A percentile compares a stretch with the other conserved stretches of the same genome.
phyloP scores from a whole-genome alignment of 164 flowering plant species.

The Aristolochia californica region DNA sequence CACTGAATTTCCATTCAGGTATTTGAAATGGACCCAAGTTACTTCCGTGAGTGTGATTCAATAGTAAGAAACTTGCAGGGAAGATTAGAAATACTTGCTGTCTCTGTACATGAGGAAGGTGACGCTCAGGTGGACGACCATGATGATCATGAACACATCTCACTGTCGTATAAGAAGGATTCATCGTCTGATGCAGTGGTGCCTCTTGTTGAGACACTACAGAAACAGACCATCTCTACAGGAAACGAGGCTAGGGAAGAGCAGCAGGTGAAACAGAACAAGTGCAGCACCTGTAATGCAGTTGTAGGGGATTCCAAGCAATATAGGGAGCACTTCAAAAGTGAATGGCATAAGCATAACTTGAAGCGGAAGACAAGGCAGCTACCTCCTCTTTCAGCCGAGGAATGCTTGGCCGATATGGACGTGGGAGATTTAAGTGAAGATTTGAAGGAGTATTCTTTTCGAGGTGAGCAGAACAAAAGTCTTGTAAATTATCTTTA shows the following conservation, averaged over 20 bases:
- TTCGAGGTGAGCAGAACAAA: slow-evolving; percentile 25
- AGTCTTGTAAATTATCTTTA: too few relatives aligned
- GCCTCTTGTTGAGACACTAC: slow-evolving; percentile 38
- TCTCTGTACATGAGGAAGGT: slow-evolving; percentile 67
- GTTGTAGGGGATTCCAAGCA: slow-evolving; percentile 62
- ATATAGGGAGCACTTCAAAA: slow-evolving; percentile 85
- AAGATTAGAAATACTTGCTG: slow-evolving; percentile 70
- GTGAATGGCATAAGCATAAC: slow-evolving; percentile 97
- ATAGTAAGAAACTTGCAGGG: slow-evolving; percentile 66
- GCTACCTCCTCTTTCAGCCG: slow-evolving; percentile 77
- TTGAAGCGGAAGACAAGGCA: slow-evolving; percentile 72
- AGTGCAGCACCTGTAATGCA: slow-evolving; percentile 82
- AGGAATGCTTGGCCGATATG: slow-evolving; percentile 66
- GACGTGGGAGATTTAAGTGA: slow-evolving; percentile 46
- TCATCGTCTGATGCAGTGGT: slow-evolving; percentile 23
- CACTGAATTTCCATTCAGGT: slow-evolving; percentile 31
- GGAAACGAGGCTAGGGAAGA: slow-evolving; percentile 18
- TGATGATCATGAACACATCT: slow-evolving; percentile 46
- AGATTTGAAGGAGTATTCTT: slow-evolving; percentile 86
- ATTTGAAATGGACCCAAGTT: slow-evolving; percentile 78
- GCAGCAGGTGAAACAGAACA: slow-evolving; percentile 49
- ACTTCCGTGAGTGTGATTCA: slow-evolving; percentile 66
- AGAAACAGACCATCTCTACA: slow-evolving; percentile 44
- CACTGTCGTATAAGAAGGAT: slow-evolving; percentile 21
- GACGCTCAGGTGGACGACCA: slow-evolving; percentile 56